These are phyloP conservation scores for Botryotinia calthae DNA, from an alignment of 2,329 filamentous ascomycete genomes.

Conservation along the genomic window DNA sequence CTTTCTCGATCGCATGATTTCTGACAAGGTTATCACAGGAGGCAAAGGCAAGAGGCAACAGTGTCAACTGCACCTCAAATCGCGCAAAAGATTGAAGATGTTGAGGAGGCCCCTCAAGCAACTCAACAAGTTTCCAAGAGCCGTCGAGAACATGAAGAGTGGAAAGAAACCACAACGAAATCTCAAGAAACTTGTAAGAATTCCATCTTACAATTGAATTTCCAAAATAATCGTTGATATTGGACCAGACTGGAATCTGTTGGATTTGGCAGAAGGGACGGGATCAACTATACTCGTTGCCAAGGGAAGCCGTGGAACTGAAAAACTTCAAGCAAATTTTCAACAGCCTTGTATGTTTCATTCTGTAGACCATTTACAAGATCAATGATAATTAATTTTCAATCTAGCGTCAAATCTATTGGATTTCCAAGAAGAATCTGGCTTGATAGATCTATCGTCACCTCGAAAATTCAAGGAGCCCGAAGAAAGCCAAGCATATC, in stretches of 20 bases:
- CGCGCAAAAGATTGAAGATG: neutral
- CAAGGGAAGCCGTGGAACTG: neutral
- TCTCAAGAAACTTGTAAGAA: neutral
- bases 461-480: neutral
- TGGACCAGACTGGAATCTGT: neutral
- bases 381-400: neutral
- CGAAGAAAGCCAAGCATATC: neutral
- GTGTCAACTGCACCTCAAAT: neutral
- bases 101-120: neutral
- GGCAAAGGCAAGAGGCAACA: neutral
- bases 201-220: too few species aligned
- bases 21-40: neutral
- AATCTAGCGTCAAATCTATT: neutral
- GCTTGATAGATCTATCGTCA: neutral
- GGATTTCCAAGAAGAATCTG: neutral
- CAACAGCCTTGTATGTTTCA: neutral
- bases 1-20: neutral
- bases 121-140: neutral
- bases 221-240: neutral
- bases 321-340: neutral
- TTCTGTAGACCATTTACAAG: rapidly evolving
- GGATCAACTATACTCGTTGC: neutral
- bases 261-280: neutral
- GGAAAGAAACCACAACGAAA: neutral
- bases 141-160: neutral